phyloP scores from a whole-genome alignment of 495 filamentous ascomycete species.

The Trichoderma virens region DNA sequence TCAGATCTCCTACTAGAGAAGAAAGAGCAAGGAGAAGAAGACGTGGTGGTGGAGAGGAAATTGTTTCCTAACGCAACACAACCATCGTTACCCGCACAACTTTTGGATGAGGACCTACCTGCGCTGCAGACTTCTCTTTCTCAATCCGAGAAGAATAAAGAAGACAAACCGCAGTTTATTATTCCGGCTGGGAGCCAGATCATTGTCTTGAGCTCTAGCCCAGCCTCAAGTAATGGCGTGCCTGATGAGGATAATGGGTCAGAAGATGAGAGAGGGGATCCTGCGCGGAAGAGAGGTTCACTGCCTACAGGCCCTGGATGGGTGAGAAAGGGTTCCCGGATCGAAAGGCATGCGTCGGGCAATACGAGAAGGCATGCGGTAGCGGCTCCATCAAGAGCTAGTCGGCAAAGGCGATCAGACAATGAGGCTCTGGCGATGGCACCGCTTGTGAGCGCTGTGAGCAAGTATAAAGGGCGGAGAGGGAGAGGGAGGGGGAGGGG shows the following conservation, averaged over 20 bases:
- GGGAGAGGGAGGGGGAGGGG: neutral
- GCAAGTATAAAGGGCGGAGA: neutral
- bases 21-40: slow-evolving; percentile 6
- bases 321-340: slow-evolving; percentile 26
- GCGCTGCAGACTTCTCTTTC: neutral
- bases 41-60: neutral
- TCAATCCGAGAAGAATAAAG: neutral
- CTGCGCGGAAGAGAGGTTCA: neutral
- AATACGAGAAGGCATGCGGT: slow-evolving; percentile 13
- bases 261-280: slow-evolving; percentile 9
- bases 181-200: slow-evolving; percentile 33
- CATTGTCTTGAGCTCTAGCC: slow-evolving; percentile 28
- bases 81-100: neutral
- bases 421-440: slow-evolving; percentile 10
- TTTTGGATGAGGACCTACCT: neutral
- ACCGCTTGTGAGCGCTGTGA: neutral
- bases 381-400: slow-evolving; percentile 18
- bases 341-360: neutral
- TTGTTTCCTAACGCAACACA: slow-evolving; percentile 13
- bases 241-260: slow-evolving; percentile 22
- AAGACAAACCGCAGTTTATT: slow-evolving; percentile 15
- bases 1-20: slow-evolving; percentile 10
- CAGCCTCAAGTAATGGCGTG: slow-evolving; percentile 33
- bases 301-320: slow-evolving; percentile 31
- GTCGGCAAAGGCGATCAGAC: slow-evolving; percentile 12